Base-by-base conservation (phyloP, 179 eudicot species). In the Dionaea muscipula region DNA sequence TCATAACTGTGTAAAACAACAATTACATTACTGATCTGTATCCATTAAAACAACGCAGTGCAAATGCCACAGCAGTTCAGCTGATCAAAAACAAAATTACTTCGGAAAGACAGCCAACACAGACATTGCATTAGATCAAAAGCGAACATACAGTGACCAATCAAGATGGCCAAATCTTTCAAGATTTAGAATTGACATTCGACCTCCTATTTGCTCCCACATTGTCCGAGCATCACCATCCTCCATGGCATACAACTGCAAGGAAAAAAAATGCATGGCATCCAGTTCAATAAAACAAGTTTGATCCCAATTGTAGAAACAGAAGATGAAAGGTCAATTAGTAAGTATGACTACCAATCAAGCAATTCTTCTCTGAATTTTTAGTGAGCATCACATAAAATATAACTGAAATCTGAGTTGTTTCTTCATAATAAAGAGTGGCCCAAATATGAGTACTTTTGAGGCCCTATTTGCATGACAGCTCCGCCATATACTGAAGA, bases 71-170 rank as follows among this genome's bases (percentile, higher is more conserved):
- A 24, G 17, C 20, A 26, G 39, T 31, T 47, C 56, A 31, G 41
- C 53, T 37, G 8, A 70, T 23, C 22, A 27, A 50, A 22, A 40
- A 62, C 31, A 56, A 44, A 51, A 69, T 28, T 60, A 52, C 39
- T 44, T 60, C 52, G 46, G 24, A 38, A 47, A 47, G 53, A 24
- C 46, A 72, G 56, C 64, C 28, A 56, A 64, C 40, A 45, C 15
- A 60, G 52, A 56, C 21, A n/a, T 28, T 65, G 68, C 55, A 61
- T 16, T 66, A 62, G 56, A 62, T 56, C 62, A 68, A 66, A 63
- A 74, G 78, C 66, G 68, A 58, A 74, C 94, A 68, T 83, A 90
- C 97, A 68, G 75, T 74, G 85, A 81, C 97, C 97, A 90, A 73
- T 90, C 94, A 73, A 81, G 65, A 54, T 68, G 77, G 59, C 69